A percentile compares a stretch with the other conserved stretches of the same genome.
phyloP scores from a whole-genome alignment of 139 green algal genomes.

The Raphidocelis subcapitata region DNA sequence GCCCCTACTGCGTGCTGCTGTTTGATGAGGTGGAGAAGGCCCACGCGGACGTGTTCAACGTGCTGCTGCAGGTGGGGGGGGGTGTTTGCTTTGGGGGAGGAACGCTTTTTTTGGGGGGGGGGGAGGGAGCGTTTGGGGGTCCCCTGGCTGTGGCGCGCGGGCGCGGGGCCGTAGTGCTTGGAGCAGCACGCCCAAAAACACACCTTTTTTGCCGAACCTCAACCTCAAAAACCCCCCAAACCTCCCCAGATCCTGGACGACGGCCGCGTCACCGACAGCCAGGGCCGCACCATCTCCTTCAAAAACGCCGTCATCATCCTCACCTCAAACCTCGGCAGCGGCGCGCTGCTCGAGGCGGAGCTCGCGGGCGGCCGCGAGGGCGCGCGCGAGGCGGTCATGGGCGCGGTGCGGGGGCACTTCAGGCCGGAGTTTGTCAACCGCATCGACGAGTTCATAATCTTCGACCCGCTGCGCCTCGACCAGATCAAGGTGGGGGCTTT shows the following conservation, averaged over 20 bases:
- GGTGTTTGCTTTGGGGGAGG: background rate
- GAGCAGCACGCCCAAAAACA: too few species aligned
- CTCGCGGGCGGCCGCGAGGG: background rate
- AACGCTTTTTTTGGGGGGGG: background rate
- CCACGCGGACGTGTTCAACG: conserved; percentile 98
- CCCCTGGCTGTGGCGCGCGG: background rate
- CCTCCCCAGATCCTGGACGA: conserved; percentile 90
- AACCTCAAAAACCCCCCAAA: background rate
- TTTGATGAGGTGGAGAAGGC: conserved; percentile 99
- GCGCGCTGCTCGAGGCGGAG: conserved; percentile 29
- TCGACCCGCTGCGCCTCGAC: conserved; percentile 80
- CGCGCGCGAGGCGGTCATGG: conserved; percentile 17
- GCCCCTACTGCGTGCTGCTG: conserved; percentile 86
- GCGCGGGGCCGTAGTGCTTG: background rate
- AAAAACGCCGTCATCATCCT: conserved; percentile 97
- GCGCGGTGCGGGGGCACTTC: conserved; percentile 88
- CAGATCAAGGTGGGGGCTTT: conserved; percentile 92
- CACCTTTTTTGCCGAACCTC: background rate
- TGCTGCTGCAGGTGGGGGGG: conserved; percentile 80
- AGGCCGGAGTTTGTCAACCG: conserved; percentile 99
- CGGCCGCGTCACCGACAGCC: conserved; percentile 88
- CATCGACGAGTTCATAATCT: conserved; percentile 99
- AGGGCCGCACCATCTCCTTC: conserved; percentile 89
- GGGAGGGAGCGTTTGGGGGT: background rate
- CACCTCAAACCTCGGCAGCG: conserved; percentile 92